A percentile compares a stretch with the other conserved stretches of the same genome.
Evolutionary conservation across 2,329 filamentous ascomycete species (phyloP).

Genomic region (Aurifilum marmelostoma): DNA sequence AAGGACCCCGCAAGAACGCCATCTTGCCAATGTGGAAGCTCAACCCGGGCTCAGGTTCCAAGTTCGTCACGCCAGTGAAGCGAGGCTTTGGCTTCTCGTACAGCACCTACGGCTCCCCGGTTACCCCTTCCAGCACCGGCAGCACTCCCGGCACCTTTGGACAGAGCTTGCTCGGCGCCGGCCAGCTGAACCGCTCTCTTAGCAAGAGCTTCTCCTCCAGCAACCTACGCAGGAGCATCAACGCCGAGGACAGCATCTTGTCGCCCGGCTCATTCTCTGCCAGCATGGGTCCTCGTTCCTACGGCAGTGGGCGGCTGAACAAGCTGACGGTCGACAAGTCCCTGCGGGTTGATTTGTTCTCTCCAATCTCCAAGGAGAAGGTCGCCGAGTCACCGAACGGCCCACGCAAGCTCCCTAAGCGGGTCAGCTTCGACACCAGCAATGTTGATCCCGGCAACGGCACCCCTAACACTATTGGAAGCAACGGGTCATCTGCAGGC

Average conservation of each 20-base stretch:
- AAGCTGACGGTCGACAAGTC: slow-evolving; percentile 91
- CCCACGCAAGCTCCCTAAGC: slow-evolving; percentile 70
- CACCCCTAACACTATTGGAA: slow-evolving; percentile 42
- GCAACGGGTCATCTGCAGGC: slow-evolving; percentile 46
- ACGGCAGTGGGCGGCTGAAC: slow-evolving; percentile 75
- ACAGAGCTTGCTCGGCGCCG: slow-evolving; percentile 65
- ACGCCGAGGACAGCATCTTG: slow-evolving; percentile 82
- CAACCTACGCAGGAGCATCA: slow-evolving; percentile 81
- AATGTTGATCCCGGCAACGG: slow-evolving; percentile 48
- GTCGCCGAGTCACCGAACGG: slow-evolving; percentile 46
- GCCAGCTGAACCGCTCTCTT: slow-evolving; percentile 72
- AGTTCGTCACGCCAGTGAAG: slow-evolving; percentile 82
- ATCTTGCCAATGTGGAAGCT: slow-evolving; percentile 87
- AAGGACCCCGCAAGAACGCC: slow-evolving; percentile 75
- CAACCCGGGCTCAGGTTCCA: slow-evolving; percentile 77
- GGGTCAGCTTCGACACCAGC: slow-evolving; percentile 86
- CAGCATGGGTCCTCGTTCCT: slow-evolving; percentile 64
- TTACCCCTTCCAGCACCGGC: slow-evolving; percentile 66
- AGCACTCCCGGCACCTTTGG: slow-evolving; percentile 71
- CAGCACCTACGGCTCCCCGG: slow-evolving; percentile 85
- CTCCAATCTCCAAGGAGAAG: slow-evolving; percentile 57
- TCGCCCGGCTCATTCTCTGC: slow-evolving; percentile 83
- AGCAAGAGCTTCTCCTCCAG: slow-evolving; percentile 88
- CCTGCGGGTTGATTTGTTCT: slow-evolving; percentile 74
- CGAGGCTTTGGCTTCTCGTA: slow-evolving; percentile 91